phyloP scores from a whole-genome alignment of 192 early-diverging fungal genomes.

The Dissophora ornata region DNA sequence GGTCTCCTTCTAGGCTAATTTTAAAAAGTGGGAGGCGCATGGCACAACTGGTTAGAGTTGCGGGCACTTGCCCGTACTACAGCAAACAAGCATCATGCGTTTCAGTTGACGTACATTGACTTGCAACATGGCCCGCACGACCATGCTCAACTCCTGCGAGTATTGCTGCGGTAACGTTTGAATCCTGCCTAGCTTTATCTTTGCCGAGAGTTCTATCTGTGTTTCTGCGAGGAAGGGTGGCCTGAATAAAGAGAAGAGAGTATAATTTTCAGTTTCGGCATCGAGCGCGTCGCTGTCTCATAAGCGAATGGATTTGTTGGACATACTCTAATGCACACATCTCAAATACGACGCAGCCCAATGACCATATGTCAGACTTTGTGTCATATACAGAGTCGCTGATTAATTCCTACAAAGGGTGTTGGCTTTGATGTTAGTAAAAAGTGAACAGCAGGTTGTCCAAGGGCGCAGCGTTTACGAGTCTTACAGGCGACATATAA shows the following conservation, averaged over 20 bases:
- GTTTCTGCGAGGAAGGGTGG: constrained; percentile 79
- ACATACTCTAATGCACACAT: constrained; percentile 77
- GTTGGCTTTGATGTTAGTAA: neutral
- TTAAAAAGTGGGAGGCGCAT: too few relatives aligned
- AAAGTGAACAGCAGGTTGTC: neutral
- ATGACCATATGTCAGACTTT: constrained; percentile 81
- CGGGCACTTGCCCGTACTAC: too few relatives aligned
- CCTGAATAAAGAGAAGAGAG: constrained; percentile 36
- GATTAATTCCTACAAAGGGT: constrained; percentile 66
- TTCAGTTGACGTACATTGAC: constrained; percentile 67
- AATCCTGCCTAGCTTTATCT: constrained; percentile 70
- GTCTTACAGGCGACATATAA: constrained; percentile 80
- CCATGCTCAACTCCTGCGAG: constrained; percentile 49
- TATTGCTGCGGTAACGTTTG: constrained; percentile 62
- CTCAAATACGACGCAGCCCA: constrained; percentile 81
- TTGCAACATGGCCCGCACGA: constrained; percentile 68
- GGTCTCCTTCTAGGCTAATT: constrained; percentile 55
- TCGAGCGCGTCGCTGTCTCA: too few relatives aligned
- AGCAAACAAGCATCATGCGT: too few relatives aligned
- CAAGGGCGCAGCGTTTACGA: too few relatives aligned
- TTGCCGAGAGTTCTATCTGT: constrained; percentile 64
- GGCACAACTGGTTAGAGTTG: too few relatives aligned
- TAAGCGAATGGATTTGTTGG: too few relatives aligned
- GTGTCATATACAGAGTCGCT: constrained; percentile 73
- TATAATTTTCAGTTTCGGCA: too few relatives aligned